phyloP scores from a whole-genome alignment of 2,329 filamentous ascomycete genomes.

The Nemania sp. region DNA sequence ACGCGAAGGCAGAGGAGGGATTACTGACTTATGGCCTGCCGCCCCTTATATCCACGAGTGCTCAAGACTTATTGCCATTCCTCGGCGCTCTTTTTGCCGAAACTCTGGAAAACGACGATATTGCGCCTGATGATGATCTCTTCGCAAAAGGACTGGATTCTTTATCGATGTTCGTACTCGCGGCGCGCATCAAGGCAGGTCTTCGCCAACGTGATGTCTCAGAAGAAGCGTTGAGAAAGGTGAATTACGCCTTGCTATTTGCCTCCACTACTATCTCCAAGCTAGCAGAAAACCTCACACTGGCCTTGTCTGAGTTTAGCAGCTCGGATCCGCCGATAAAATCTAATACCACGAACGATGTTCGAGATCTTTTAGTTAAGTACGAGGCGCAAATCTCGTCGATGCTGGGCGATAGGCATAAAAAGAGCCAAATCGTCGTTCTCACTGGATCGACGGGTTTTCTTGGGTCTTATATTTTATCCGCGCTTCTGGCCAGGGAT shows the following conservation, averaged over 20 bases:
- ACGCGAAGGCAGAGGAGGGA: slow-evolving; percentile 32
- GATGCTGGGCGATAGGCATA: background rate
- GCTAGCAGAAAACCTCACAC: slow-evolving; percentile 16
- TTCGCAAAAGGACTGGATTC: slow-evolving; percentile 34
- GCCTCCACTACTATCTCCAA: slow-evolving; percentile 16
- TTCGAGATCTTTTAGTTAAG: slow-evolving; percentile 12
- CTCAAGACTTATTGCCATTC: slow-evolving; percentile 26
- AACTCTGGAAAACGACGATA: slow-evolving; percentile 26
- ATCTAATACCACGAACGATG: background rate
- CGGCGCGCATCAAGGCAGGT: slow-evolving; percentile 34
- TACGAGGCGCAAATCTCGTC: slow-evolving; percentile 19
- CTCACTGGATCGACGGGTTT: slow-evolving; percentile 30
- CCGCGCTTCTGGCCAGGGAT: slow-evolving; percentile 19
- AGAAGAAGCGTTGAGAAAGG: slow-evolving; percentile 19
- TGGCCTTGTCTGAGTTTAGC: slow-evolving; percentile 5
- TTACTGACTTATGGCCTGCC: slow-evolving; percentile 26
- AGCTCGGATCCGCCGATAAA: background rate
- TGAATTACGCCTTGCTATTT: slow-evolving; percentile 22
- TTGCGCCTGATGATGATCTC: slow-evolving; percentile 31
- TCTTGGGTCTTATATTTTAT: slow-evolving; percentile 28
- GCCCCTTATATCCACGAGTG: slow-evolving; percentile 23
- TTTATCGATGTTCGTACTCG: slow-evolving; percentile 30
- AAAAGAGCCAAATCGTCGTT: slow-evolving; percentile 13
- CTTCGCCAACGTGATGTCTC: slow-evolving; percentile 26
- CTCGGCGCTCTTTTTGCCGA: slow-evolving; percentile 31